phyloP scores from a whole-genome alignment of 148 eudicot genomes.

The Polygonum maritimum region DNA sequence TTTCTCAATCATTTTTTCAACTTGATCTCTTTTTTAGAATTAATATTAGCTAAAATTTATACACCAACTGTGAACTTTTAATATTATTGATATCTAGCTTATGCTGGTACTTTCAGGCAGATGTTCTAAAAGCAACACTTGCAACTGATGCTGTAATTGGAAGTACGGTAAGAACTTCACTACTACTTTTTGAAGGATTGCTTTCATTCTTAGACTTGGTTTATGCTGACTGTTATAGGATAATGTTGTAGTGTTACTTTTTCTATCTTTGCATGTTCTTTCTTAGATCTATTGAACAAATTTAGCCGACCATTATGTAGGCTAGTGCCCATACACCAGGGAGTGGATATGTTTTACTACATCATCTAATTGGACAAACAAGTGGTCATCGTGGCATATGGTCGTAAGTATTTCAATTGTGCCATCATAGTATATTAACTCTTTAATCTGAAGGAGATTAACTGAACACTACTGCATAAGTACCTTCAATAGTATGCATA shows the following conservation, averaged over 20 bases:
- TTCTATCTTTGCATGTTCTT: neutral
- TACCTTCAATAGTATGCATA: neutral
- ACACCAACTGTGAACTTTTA: neutral
- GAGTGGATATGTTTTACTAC: conserved; percentile 93
- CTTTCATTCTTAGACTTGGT: neutral
- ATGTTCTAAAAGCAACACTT: conserved; percentile 90
- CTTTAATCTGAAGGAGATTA: neutral
- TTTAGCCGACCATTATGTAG: conserved; percentile 21
- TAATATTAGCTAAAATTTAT: neutral
- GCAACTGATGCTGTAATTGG: conserved; percentile 97
- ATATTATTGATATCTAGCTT: conserved; percentile 7
- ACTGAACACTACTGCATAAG: neutral
- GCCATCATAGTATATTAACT: neutral
- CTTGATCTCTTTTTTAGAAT: neutral
- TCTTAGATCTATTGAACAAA: neutral
- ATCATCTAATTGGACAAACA: conserved; percentile 98
- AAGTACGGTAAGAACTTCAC: conserved; percentile 41
- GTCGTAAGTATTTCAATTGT: conserved; percentile 73
- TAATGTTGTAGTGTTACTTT: neutral
- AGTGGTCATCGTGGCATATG: conserved; percentile 90
- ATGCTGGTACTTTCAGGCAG: conserved; percentile 36
- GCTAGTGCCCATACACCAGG: conserved; percentile 84
- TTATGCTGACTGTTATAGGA: neutral
- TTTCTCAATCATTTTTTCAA: neutral
- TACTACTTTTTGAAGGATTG: neutral